Evolutionary conservation across 176 grass and related monocot species (phyloP).

Genomic region (Oropetium thomaeum): DNA sequence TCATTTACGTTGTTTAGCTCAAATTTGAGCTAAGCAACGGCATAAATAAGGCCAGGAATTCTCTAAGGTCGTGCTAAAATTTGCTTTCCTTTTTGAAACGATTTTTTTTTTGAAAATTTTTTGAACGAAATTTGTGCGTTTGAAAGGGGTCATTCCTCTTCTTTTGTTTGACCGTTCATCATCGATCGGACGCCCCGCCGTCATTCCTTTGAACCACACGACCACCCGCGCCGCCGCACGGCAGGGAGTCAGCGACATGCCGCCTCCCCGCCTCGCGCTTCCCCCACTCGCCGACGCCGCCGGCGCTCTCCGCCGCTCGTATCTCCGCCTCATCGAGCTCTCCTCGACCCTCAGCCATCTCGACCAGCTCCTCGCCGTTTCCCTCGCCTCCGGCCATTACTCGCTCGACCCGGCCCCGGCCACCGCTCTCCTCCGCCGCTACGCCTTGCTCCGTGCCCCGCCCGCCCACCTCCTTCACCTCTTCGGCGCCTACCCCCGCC

Average conservation of each 20-base stretch:
- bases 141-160: too few relatives aligned
- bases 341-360: constrained; percentile 59
- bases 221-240: background rate
- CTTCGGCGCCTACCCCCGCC: constrained; percentile 48
- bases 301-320: background rate
- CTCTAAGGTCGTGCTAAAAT: too few relatives aligned
- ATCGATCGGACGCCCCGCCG: background rate
- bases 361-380: constrained; percentile 58
- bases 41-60: background rate
- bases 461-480: constrained; percentile 48
- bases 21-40: background rate
- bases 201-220: background rate
- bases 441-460: constrained; percentile 50
- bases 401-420: constrained; percentile 32
- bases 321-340: constrained; percentile 15
- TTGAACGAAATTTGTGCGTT: too few relatives aligned
- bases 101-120: too few relatives aligned
- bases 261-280: background rate
- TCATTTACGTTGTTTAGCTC: background rate
- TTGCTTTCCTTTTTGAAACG: too few relatives aligned
- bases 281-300: background rate
- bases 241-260: background rate
- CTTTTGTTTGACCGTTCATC: background rate
- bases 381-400: constrained; percentile 44
- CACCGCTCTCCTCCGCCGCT: constrained; percentile 56